Evolutionary conservation across 2,329 filamentous ascomycete genomes (phyloP).

Genomic region (Colletotrichum sp.): DNA sequence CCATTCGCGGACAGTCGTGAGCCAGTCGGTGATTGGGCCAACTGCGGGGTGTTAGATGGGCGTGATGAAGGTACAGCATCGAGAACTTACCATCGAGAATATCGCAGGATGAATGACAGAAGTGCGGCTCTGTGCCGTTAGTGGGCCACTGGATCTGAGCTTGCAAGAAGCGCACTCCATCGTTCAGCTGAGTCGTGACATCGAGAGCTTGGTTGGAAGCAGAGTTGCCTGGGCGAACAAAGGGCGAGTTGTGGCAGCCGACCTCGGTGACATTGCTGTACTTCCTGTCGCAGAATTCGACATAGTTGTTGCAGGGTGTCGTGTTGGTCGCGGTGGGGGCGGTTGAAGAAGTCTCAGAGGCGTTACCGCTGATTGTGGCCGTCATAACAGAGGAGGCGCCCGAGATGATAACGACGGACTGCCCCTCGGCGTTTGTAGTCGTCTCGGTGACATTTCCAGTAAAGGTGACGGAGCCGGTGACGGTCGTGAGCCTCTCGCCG

Average conservation of each 20-base stretch:
- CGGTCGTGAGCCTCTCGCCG: slow-evolving; percentile 25
- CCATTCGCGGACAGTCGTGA: slow-evolving; percentile 74
- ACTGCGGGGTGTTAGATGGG: slow-evolving; percentile 38
- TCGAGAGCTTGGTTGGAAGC: slow-evolving; percentile 76
- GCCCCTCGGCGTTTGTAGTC: slow-evolving; percentile 30
- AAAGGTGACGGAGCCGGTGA: slow-evolving; percentile 35
- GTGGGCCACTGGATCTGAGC: slow-evolving; percentile 65
- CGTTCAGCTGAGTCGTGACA: slow-evolving; percentile 76
- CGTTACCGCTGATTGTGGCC: slow-evolving; percentile 44
- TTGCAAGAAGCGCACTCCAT: slow-evolving; percentile 72
- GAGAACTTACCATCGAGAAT: slow-evolving; percentile 64
- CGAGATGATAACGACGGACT: slow-evolving; percentile 49
- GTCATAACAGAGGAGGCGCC: slow-evolving; percentile 47
- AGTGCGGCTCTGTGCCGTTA: slow-evolving; percentile 63
- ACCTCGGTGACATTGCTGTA: slow-evolving; percentile 86
- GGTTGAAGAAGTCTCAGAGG: slow-evolving; percentile 45
- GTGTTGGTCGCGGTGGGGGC: slow-evolving; percentile 67
- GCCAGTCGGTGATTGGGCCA: slow-evolving; percentile 77
- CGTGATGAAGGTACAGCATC: too few species aligned
- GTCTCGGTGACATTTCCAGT: slow-evolving; percentile 34
- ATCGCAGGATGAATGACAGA: slow-evolving; percentile 86
- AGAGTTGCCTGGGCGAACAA: slow-evolving; percentile 71
- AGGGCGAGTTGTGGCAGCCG: slow-evolving; percentile 82
- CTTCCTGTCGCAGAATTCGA: slow-evolving; percentile 76
- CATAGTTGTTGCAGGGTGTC: slow-evolving; percentile 78